These are phyloP conservation scores for Santalum album DNA, from an alignment of 164 flowering plant genomes.

Conservation along the genomic window DNA sequence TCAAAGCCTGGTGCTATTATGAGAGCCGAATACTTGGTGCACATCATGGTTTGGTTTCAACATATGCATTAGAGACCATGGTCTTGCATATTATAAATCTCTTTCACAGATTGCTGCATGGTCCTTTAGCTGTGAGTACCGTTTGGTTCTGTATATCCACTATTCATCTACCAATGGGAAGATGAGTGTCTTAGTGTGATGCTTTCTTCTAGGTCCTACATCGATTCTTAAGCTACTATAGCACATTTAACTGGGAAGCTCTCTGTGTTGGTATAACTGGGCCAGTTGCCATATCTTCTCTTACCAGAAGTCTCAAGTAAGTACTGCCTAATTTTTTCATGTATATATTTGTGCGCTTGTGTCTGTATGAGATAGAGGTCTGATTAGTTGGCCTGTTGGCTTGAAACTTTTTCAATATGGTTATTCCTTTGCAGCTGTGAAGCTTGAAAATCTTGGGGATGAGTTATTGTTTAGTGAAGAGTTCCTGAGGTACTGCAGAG, in stretches of 20 bases:
- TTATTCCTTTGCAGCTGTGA: slow-evolving; percentile 7
- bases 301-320: slow-evolving; percentile 16
- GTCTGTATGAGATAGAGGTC: not conserved
- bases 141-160: not conserved
- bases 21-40: slow-evolving; percentile 39
- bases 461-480: slow-evolving; percentile 17
- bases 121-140: slow-evolving; percentile 27
- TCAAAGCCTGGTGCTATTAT: slow-evolving; percentile 41
- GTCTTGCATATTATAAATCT: slow-evolving; percentile 16
- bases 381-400: slow-evolving; percentile 1
- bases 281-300: slow-evolving; percentile 20
- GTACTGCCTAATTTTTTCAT: not conserved
- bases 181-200: not conserved
- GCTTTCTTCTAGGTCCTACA: slow-evolving; percentile 18
- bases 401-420: not conserved
- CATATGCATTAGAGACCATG: slow-evolving; percentile 33
- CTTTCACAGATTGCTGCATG: slow-evolving; percentile 22
- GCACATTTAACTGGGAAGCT: slow-evolving; percentile 25
- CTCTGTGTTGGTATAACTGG: slow-evolving; percentile 19
- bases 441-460: slow-evolving; percentile 7
- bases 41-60: slow-evolving; percentile 27
- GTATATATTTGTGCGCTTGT: not conserved
- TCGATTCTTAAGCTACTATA: slow-evolving; percentile 23
- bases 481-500: slow-evolving; percentile 14
- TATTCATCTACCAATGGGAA: not conserved